Evolutionary conservation across 2,329 filamentous ascomycete genomes (phyloP).

Genomic region (Pestalotiopsis sp.): DNA sequence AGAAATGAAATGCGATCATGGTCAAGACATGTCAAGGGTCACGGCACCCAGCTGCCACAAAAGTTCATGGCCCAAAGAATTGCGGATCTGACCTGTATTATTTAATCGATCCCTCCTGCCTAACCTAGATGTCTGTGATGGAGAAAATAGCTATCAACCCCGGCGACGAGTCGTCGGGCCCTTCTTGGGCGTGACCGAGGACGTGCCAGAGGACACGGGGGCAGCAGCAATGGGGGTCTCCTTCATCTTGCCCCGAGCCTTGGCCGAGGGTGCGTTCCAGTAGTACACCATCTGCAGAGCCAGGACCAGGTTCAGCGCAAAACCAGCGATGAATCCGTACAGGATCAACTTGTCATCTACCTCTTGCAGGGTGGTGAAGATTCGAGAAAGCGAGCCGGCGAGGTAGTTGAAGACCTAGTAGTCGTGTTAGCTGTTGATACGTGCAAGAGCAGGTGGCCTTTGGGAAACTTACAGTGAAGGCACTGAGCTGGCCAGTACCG

Average conservation of each 20-base stretch:
- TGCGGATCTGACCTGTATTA: neutral
- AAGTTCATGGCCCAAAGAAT: neutral
- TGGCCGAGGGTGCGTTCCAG: slow-evolving; percentile 73
- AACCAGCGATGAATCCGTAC: slow-evolving; percentile 91
- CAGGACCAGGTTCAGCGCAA: slow-evolving; percentile 84
- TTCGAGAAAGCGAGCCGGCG: slow-evolving; percentile 85
- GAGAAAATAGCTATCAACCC: slow-evolving; percentile 31
- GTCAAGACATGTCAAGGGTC: neutral
- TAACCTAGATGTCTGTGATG: neutral
- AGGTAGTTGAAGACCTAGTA: slow-evolving; percentile 96
- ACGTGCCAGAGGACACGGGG: slow-evolving; percentile 26
- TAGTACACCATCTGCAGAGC: slow-evolving; percentile 94
- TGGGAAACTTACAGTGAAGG: slow-evolving; percentile 77
- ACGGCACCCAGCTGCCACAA: neutral
- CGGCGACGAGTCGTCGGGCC: slow-evolving; percentile 45
- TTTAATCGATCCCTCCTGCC: neutral
- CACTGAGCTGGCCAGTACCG: slow-evolving; percentile 91
- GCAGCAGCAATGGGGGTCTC: slow-evolving; percentile 28
- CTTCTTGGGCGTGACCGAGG: slow-evolving; percentile 35
- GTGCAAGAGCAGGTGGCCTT: neutral
- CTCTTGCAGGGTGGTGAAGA: slow-evolving; percentile 97
- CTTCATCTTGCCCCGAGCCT: slow-evolving; percentile 43
- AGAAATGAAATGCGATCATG: neutral
- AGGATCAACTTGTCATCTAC: slow-evolving; percentile 96
- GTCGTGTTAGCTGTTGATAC: neutral